phyloP scores from a whole-genome alignment of 208 protist species.

The Balamuthia mandrillaris region DNA sequence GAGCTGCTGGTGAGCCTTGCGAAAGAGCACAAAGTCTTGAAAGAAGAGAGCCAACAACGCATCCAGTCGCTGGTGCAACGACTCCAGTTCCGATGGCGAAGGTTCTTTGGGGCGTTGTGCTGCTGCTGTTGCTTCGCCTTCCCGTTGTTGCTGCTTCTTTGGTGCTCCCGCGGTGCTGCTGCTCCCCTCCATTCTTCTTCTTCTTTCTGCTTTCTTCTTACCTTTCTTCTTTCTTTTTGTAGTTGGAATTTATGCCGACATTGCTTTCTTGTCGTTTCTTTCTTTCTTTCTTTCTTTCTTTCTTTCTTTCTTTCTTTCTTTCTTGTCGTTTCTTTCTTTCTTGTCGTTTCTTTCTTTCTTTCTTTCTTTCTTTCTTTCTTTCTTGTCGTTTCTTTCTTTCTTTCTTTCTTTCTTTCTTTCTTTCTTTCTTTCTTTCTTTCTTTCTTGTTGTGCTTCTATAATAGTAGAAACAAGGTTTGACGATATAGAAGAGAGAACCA shows the following conservation, averaged over 20 bases:
- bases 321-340: not conserved
- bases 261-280: too few relatives aligned
- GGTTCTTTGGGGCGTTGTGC: too few relatives aligned
- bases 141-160: not conserved
- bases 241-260: not conserved
- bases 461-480: not conserved
- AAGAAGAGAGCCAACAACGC: too few relatives aligned
- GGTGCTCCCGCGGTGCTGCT: not conserved
- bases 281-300: too few relatives aligned
- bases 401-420: not conserved
- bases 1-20: too few relatives aligned
- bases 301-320: too few relatives aligned
- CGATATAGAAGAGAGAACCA: not conserved
- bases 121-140: too few relatives aligned
- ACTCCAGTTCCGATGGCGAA: too few relatives aligned
- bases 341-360: not conserved
- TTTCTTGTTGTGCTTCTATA: not conserved
- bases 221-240: not conserved
- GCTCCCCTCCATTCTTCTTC: not conserved
- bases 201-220: not conserved
- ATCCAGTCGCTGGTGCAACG: too few relatives aligned
- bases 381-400: not conserved
- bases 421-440: too few relatives aligned
- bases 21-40: too few relatives aligned
- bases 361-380: not conserved